phyloP scores from a whole-genome alignment of 192 early-diverging fungal genomes.

The Coemansia sp. region DNA sequence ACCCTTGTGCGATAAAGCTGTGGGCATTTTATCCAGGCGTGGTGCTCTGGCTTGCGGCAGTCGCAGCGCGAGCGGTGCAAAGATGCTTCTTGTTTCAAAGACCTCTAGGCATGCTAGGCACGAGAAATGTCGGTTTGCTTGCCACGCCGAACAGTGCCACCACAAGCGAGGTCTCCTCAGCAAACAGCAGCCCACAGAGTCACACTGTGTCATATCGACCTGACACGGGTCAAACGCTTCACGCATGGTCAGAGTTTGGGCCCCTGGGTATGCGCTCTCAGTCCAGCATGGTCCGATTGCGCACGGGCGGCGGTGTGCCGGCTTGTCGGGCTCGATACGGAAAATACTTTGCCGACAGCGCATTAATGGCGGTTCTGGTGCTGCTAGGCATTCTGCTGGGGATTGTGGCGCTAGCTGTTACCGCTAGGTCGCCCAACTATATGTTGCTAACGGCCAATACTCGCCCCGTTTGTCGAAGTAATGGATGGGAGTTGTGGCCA shows the following conservation, averaged over 20 bases:
- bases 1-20: constrained; percentile 34
- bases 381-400: constrained; percentile 6
- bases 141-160: constrained; percentile 2
- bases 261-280: not conserved
- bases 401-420: constrained; percentile 12
- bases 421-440: not conserved
- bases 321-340: constrained; percentile 8
- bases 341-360: not conserved
- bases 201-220: constrained; percentile 3
- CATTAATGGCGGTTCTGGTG: constrained; percentile 9
- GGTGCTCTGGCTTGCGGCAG: constrained; percentile 21
- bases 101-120: not conserved
- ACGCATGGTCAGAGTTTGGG: constrained; percentile 27
- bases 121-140: not conserved
- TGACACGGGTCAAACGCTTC: constrained; percentile 10
- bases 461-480: constrained; percentile 14
- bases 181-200: not conserved
- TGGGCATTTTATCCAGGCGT: constrained; percentile 36
- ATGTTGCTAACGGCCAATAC: not conserved
- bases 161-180: not conserved
- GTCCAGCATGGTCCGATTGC: not conserved
- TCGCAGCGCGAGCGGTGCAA: constrained; percentile 30
- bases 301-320: not conserved
- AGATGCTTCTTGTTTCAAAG: constrained; percentile 9
- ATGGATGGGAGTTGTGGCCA: constrained; percentile 38